Evolutionary conservation across 208 protist species (phyloP).

Genomic region (Trypanosoma caninum): DNA sequence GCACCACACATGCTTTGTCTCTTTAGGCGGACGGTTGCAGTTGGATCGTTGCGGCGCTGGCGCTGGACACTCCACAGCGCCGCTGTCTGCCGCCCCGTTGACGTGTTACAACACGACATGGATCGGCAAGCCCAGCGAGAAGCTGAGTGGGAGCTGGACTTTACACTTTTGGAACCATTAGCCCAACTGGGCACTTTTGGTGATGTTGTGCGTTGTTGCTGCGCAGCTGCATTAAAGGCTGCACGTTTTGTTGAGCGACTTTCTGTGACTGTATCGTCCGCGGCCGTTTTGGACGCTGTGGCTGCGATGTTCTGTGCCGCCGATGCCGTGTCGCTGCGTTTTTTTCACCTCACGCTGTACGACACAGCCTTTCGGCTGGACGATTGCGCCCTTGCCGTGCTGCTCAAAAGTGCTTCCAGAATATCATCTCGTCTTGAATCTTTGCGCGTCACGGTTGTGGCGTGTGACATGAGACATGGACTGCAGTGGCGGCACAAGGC

Average conservation of each 20-base stretch:
- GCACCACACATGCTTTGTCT: constrained; percentile 7
- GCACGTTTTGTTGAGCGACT: constrained; percentile 16
- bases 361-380: constrained; percentile 15
- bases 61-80: constrained; percentile 2
- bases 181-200: neutral
- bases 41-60: neutral
- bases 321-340: constrained; percentile 16
- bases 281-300: constrained; percentile 10
- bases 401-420: neutral
- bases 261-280: constrained; percentile 4
- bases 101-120: neutral
- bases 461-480: constrained; percentile 14
- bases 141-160: constrained; percentile 42
- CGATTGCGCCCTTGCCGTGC: neutral
- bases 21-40: neutral
- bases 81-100: neutral
- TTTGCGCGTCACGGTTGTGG: constrained; percentile 24
- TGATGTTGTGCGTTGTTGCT: constrained; percentile 17
- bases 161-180: constrained; percentile 12
- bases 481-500: constrained; percentile 10
- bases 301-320: constrained; percentile 1
- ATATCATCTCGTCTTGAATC: constrained; percentile 4
- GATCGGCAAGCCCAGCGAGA: neutral
- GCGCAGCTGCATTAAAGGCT: constrained; percentile 7
- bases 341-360: constrained; percentile 27